Evolutionary conservation across 257 asterid species (phyloP).

Genomic region (Solanum clarkiae): DNA sequence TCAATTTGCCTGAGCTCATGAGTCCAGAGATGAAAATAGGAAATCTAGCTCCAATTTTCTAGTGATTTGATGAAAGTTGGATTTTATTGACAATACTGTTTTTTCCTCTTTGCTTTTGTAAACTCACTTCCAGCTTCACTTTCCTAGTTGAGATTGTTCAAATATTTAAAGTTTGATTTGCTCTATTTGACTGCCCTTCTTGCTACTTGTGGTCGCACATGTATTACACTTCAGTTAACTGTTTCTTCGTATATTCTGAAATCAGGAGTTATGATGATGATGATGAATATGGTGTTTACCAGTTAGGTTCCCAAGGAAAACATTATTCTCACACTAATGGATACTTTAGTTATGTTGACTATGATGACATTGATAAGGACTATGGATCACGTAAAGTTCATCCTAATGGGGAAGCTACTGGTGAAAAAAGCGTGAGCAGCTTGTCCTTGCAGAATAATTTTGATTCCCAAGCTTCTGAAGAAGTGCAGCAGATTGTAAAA

Average conservation of each 20-base stretch:
- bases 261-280: slow-evolving; percentile 79
- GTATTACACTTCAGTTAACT: neutral
- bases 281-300: slow-evolving; percentile 50
- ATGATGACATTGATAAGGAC: slow-evolving; percentile 38
- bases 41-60: neutral
- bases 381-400: slow-evolving; percentile 42
- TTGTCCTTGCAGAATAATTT: slow-evolving; percentile 26
- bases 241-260: neutral
- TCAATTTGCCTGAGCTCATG: neutral
- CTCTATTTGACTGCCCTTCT: neutral
- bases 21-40: neutral
- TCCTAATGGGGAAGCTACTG: slow-evolving; percentile 50
- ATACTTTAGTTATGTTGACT: slow-evolving; percentile 41
- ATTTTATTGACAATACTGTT: neutral
- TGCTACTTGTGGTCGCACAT: neutral
- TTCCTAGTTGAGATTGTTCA: neutral
- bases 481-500: slow-evolving; percentile 28
- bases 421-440: slow-evolving; percentile 31
- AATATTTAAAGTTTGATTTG: neutral
- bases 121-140: neutral
- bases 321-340: slow-evolving; percentile 42
- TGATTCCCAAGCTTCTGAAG: slow-evolving; percentile 42
- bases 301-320: slow-evolving; percentile 26
- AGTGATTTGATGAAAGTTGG: neutral
- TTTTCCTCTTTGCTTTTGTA: neutral